Evolutionary conservation across 768 basidiomycete genomes (phyloP).

Genomic region (Boletus subcaerulescens): DNA sequence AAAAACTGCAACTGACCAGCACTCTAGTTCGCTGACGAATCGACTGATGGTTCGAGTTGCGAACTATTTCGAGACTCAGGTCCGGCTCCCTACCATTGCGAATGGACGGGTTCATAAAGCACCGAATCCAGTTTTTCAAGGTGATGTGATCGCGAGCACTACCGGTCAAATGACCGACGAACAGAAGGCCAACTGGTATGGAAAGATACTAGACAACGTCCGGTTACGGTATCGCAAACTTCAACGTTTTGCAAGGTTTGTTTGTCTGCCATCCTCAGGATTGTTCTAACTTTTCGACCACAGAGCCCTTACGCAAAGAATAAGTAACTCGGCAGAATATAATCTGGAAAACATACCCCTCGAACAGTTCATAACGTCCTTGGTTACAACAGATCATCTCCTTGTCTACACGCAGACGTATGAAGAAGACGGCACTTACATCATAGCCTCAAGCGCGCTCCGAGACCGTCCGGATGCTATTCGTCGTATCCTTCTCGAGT

Average conservation of each 20-base stretch:
- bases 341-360: constrained; percentile 69
- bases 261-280: neutral
- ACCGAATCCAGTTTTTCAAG: constrained; percentile 35
- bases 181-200: constrained; percentile 85
- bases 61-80: constrained; percentile 93
- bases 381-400: constrained; percentile 86
- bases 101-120: constrained; percentile 30
- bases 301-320: constrained; percentile 76
- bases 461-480: constrained; percentile 75
- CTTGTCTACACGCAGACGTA: constrained; percentile 87
- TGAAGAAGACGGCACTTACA: constrained; percentile 90
- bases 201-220: constrained; percentile 91
- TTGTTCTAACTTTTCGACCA: constrained; percentile 3
- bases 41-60: constrained; percentile 90
- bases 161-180: constrained; percentile 64
- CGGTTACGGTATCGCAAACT: constrained; percentile 89
- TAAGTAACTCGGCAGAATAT: constrained; percentile 93
- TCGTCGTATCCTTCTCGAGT: constrained; percentile 75
- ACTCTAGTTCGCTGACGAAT: constrained; percentile 79
- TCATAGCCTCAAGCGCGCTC: constrained; percentile 77
- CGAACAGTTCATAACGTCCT: constrained; percentile 72
- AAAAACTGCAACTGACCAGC: neutral
- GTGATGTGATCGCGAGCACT: constrained; percentile 38
- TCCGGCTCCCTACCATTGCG: constrained; percentile 63
- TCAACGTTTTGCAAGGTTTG: constrained; percentile 85